These are phyloP conservation scores for Sorghum bicolor DNA, from an alignment of 176 grass and related monocot genomes.

Conservation along the genomic window DNA sequence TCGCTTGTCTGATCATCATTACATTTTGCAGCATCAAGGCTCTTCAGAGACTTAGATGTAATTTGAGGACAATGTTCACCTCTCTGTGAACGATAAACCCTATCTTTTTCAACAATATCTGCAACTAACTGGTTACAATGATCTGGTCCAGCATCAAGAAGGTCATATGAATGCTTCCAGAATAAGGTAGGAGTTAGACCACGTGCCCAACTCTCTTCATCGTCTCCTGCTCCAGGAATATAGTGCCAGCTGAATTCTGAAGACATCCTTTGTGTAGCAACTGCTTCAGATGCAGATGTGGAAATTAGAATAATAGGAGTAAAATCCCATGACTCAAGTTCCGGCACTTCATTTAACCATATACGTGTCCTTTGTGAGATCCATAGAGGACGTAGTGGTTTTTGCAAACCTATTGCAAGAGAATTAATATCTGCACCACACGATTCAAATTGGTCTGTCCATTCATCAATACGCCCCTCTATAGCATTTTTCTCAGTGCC, in stretches of 20 bases:
- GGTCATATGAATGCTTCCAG: conserved; percentile 82
- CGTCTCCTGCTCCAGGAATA: conserved; percentile 94
- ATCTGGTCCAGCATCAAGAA: conserved; percentile 77
- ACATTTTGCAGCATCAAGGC: conserved; percentile 18
- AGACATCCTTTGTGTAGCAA: conserved; percentile 46
- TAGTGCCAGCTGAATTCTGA: conserved; percentile 86
- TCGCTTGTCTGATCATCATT: conserved; percentile 19
- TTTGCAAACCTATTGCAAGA: conserved; percentile 50
- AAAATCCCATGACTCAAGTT: conserved; percentile 75
- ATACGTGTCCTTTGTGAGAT: conserved; percentile 88
- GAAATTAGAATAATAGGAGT: conserved; percentile 86
- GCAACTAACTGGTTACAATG: conserved; percentile 68
- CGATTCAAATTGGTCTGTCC: conserved; percentile 57
- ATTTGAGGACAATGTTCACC: conserved; percentile 80
- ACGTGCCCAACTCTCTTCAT: conserved; percentile 97
- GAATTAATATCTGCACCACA: conserved; percentile 88
- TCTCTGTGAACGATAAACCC: conserved; percentile 76
- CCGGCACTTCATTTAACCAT: conserved; percentile 96
- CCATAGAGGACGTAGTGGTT: conserved; percentile 80
- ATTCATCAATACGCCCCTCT: conserved; percentile 60
- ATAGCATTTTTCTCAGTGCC: conserved; percentile 74
- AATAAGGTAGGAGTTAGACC: conserved; percentile 76
- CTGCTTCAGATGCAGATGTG: conserved; percentile 51
- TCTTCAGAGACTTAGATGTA: conserved; percentile 43
- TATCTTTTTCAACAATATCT: conserved; percentile 93